A percentile compares a stretch with the other conserved stretches of the same genome.
Conservation (phyloP, 2,329 filamentous ascomycete genomes). For the Microdochium paspali region DNA sequence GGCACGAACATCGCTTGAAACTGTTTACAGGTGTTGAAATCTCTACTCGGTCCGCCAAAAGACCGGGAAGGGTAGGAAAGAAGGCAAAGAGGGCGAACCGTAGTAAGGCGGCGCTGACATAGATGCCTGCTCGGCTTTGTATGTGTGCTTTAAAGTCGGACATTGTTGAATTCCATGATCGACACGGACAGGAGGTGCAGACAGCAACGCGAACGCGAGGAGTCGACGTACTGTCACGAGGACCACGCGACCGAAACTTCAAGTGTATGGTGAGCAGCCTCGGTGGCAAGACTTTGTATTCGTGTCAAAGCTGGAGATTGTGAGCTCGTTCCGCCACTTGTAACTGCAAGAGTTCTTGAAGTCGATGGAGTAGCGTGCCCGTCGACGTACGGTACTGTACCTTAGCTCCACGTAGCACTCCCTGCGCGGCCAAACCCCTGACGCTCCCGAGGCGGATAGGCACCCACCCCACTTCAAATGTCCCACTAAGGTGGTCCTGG, state of each 20-base stretch:
- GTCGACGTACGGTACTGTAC: no score
- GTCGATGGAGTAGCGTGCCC: not conserved
- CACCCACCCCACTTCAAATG: no score
- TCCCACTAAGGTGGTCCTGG: no score
- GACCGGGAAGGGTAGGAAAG: conserved; percentile 75
- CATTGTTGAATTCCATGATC: conserved; percentile 21
- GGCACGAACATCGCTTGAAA: conserved; percentile 81
- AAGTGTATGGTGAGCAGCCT: no score
- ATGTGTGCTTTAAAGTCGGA: conserved; percentile 4
- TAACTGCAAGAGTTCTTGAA: not conserved
- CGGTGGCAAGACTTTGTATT: no score
- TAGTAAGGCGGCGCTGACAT: conserved; percentile 65
- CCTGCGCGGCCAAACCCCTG: not conserved
- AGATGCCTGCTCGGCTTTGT: conserved; percentile 47
- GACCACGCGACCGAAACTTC: no score
- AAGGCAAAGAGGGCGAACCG: conserved; percentile 70
- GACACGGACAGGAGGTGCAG: conserved; percentile 3
- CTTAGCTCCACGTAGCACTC: not conserved
- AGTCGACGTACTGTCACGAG: no score
- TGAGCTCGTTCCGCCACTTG: no score
- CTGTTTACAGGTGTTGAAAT: conserved; percentile 94
- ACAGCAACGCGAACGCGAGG: conserved; percentile 1
- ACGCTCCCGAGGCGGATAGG: no score
- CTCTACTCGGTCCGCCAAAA: conserved; percentile 86
- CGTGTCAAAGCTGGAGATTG: no score